Evolutionary conservation across 371 early-diverging fungal species (phyloP), one percentile per base, ranked within the genome.

Genomic region (Batrachochytrium dendrobatidis): DNA sequence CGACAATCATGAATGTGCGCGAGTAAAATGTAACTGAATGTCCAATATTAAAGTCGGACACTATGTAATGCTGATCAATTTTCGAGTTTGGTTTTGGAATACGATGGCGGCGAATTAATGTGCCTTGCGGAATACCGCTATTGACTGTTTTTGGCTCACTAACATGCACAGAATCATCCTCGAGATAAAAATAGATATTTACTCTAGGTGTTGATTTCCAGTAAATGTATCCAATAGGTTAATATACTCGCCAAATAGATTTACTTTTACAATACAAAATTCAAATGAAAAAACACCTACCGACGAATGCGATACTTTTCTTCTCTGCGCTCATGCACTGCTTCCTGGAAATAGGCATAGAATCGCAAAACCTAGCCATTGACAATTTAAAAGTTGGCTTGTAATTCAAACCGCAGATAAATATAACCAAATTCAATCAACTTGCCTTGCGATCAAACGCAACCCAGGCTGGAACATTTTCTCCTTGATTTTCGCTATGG

Each of bases 361-460:
- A 79, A 81, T 26, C 82, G 58, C 45, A 81, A 59, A 2, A 81
- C 81, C 71, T 74, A 45, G 3, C 1, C 4, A 35, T 4, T 46
- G 30, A 46, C 15, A 29, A 39, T 39, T 39, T 15, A 39, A 17
- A 39, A 39, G 39, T 39, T 20, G 20, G 20, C 20, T 39, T 20
- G 39, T 39, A 39, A 39, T 20, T 15, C 17, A 39, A 39, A 58
- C 33, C 57, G 6, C 54, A 10, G 8, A 24, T 33, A 60, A 12
- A 7, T n/a, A n/a, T n/a, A n/a, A n/a, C n/a, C n/a, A n/a, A n/a
- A n/a, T n/a, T n/a, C n/a, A n/a, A n/a, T n/a, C 8, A 35, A 20
- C 57, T n/a, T n/a, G 73, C 77, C 68, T 78, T 77, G n/a, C 80
- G 61, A 61, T 79, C 82, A 63, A 81, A 81, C 1, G 78, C 80